A percentile compares a stretch with the other conserved stretches of the same genome.
Conservation (phyloP, 768 basidiomycete species). For the Tulasnella sp. region DNA sequence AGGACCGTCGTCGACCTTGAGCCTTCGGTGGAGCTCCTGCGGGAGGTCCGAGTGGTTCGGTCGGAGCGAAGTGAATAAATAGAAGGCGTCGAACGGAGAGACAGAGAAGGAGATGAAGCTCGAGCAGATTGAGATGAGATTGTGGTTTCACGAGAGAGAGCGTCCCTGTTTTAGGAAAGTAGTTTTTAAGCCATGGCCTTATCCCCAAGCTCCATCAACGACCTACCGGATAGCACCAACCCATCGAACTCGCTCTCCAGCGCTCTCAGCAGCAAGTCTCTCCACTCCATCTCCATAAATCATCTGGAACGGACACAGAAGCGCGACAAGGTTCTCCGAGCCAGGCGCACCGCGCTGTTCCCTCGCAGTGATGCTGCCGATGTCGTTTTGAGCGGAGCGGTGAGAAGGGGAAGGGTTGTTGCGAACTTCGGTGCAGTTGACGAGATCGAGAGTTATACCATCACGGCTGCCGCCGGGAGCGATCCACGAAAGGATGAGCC, state of each 20-base stretch:
- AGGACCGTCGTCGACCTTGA: conserved; percentile 30
- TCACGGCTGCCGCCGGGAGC: conserved; percentile 78
- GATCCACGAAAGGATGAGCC: conserved; percentile 82
- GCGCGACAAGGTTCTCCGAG: conserved; percentile 52
- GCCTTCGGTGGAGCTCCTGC: conserved; percentile 26
- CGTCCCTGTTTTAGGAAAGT: conserved; percentile 55
- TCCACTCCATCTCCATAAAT: conserved; percentile 88
- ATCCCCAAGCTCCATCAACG: conserved; percentile 6
- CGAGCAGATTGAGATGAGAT: neutral
- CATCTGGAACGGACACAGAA: conserved; percentile 86
- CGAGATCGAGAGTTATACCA: conserved; percentile 77
- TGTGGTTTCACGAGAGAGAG: conserved; percentile 57
- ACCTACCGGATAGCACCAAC: conserved; percentile 83
- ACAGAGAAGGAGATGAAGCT: conserved; percentile 42
- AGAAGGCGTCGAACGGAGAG: conserved; percentile 61
- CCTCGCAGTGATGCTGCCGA: conserved; percentile 76
- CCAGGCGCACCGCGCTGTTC: conserved; percentile 39
- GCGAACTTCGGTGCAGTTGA: conserved; percentile 83
- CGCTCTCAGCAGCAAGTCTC: conserved; percentile 78
- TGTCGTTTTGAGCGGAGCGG: conserved; percentile 75
- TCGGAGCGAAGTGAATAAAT: conserved; percentile 76
- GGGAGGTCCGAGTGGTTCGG: conserved; percentile 40
- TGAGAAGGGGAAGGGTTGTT: conserved; percentile 78
- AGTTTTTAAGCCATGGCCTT: neutral
- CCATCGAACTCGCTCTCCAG: conserved; percentile 83